A percentile compares a stretch with the other conserved stretches of the same genome.
Conservation (phyloP, 1,139 yeast genomes). For the Yamadazyma spencermartinsiae region DNA sequence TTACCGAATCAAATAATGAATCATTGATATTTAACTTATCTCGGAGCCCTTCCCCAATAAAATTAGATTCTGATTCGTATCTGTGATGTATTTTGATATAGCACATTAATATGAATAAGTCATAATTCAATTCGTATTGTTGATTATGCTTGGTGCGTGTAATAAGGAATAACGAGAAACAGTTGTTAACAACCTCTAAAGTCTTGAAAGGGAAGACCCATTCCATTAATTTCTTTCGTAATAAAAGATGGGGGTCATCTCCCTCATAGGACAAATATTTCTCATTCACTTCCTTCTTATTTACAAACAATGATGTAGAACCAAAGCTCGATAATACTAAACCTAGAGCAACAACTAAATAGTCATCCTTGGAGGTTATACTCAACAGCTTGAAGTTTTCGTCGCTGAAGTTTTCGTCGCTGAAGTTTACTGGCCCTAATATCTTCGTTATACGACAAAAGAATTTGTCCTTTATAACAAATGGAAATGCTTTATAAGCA, state of each 20-base stretch:
- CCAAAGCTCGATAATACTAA: conserved; percentile 23
- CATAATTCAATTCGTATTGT: conserved; percentile 3
- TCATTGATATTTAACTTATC: background rate
- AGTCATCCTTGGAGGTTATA: conserved; percentile 21
- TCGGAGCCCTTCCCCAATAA: conserved; percentile 3
- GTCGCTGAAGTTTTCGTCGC: conserved; percentile 20
- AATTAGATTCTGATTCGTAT: conserved; percentile 6
- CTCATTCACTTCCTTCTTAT: conserved; percentile 9
- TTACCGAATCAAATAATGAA: conserved; percentile 1
- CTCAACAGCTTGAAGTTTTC: conserved; percentile 13
- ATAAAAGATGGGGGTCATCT: background rate
- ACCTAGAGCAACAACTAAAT: conserved; percentile 23
- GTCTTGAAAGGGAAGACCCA: conserved; percentile 29
- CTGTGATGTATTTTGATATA: conserved; percentile 6
- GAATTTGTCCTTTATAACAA: background rate
- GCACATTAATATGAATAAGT: conserved; percentile 8
- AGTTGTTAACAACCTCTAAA: conserved; percentile 29
- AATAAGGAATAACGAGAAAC: conserved; percentile 11
- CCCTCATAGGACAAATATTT: conserved; percentile 6
- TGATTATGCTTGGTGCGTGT: background rate
- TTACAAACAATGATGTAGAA: conserved; percentile 24
- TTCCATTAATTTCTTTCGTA: conserved; percentile 7
- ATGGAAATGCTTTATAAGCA: background rate
- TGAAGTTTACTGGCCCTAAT: conserved; percentile 27
- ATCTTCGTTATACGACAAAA: conserved; percentile 16